A percentile compares a stretch with the other conserved stretches of the same genome.
Conservation (phyloP, 2,329 filamentous ascomycete species). For the Ophiocordyceps unilateralis region DNA sequence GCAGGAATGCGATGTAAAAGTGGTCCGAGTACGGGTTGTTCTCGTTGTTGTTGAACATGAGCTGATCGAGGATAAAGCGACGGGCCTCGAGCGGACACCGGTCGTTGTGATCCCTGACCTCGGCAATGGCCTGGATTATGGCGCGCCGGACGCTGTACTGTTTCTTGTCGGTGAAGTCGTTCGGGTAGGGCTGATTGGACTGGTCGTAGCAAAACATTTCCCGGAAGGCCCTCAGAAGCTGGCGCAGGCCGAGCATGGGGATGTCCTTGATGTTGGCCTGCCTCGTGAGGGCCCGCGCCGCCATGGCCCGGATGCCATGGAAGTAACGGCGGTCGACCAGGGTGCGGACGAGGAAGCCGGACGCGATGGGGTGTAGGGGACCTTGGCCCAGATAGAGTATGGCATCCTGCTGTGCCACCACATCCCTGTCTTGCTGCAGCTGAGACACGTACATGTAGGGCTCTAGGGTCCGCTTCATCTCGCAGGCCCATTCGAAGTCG, state of each 20-base stretch:
- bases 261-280: constrained; percentile 51
- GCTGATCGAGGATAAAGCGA: constrained; percentile 70
- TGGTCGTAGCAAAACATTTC: constrained; percentile 75
- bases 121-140: constrained; percentile 65
- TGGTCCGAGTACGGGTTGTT: constrained; percentile 81
- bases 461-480: constrained; percentile 65
- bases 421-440: constrained; percentile 88
- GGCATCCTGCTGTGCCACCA: constrained; percentile 69
- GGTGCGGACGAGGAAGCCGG: constrained; percentile 77
- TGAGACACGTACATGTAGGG: constrained; percentile 98
- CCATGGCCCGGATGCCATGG: constrained; percentile 77
- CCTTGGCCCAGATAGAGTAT: constrained; percentile 54
- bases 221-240: constrained; percentile 72
- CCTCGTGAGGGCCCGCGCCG: constrained; percentile 59
- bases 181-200: constrained; percentile 64
- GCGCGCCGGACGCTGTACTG: constrained; percentile 72
- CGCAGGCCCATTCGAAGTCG: constrained; percentile 95
- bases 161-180: constrained; percentile 79
- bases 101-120: constrained; percentile 55
- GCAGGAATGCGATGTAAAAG: constrained; percentile 69
- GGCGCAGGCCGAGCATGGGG: constrained; percentile 63
- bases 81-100: constrained; percentile 66
- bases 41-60: constrained; percentile 88
- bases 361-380: constrained; percentile 63
- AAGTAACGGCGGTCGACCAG: constrained; percentile 87